Conservation (phyloP, 2,329 filamentous ascomycete genomes). For the Cryphonectria carpinicola region DNA sequence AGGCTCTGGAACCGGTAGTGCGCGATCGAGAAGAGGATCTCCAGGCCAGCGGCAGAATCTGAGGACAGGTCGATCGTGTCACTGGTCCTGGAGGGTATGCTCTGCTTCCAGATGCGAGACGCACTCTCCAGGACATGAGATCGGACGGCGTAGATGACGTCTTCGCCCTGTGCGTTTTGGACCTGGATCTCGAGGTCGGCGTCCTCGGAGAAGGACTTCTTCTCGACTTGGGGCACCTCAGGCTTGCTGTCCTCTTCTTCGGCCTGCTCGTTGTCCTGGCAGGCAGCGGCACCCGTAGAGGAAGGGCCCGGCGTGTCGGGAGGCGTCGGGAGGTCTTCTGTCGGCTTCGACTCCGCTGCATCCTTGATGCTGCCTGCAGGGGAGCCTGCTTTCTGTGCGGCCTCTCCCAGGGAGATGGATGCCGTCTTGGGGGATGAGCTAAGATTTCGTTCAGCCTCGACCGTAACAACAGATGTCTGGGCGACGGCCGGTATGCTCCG, state of each 20-base stretch:
- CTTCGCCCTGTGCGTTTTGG: constrained; percentile 13
- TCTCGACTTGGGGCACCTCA: constrained; percentile 7
- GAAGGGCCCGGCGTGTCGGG: constrained; percentile 26
- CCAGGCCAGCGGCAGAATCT: constrained; percentile 30
- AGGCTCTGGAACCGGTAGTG: constrained; percentile 35
- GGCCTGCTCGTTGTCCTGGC: constrained; percentile 3
- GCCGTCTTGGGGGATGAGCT: constrained; percentile 21
- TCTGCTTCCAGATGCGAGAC: constrained; percentile 28
- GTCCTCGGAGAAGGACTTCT: constrained; percentile 30
- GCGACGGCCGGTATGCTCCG: constrained; percentile 21
- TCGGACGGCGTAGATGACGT: constrained; percentile 29
- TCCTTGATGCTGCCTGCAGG: neutral
- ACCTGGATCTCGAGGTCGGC: constrained; percentile 31
- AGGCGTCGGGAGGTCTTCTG: constrained; percentile 25
- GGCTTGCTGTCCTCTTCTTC: constrained; percentile 4
- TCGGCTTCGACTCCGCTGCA: neutral
- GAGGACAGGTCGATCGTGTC: constrained; percentile 12
- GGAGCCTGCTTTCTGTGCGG: neutral
- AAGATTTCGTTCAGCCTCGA: constrained; percentile 20
- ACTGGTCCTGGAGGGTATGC: constrained; percentile 10
- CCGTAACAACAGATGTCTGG: constrained; percentile 23
- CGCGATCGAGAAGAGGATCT: constrained; percentile 32
- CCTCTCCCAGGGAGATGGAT: constrained; percentile 13
- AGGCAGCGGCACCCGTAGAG: neutral
- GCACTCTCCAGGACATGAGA: constrained; percentile 29